phyloP scores from a whole-genome alignment of 176 grass and related monocot genomes.

The Pontederia crassipes region DNA sequence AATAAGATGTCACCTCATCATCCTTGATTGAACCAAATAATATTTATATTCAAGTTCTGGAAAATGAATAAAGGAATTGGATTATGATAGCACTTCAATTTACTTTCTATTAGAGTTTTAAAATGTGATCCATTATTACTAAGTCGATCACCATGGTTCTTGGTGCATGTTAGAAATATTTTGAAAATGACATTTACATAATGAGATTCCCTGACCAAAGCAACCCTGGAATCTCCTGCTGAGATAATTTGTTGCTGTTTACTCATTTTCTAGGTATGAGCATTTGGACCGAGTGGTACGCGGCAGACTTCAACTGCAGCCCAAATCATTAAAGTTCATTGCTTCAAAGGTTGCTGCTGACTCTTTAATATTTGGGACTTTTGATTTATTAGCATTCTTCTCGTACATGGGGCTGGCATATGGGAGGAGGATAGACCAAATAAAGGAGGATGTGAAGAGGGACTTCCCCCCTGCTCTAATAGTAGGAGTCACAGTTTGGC shows the following conservation, averaged over 20 bases:
- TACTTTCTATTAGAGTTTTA: too few species aligned
- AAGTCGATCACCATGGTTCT: too few species aligned
- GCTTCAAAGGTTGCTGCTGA: slow-evolving; percentile 70
- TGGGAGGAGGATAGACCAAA: slow-evolving; percentile 44
- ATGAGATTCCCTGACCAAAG: neutral
- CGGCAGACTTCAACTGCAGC: slow-evolving; percentile 29
- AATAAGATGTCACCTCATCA: too few species aligned
- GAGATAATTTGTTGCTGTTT: neutral
- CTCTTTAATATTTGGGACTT: slow-evolving; percentile 52
- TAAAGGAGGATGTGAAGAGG: slow-evolving; percentile 93
- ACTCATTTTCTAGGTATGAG: slow-evolving; percentile 53
- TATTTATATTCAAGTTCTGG: too few species aligned
- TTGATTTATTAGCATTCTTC: slow-evolving; percentile 76
- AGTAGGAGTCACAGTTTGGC: slow-evolving; percentile 57
- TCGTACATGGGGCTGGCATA: slow-evolving; percentile 74
- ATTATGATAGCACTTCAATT: too few species aligned
- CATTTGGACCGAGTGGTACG: slow-evolving; percentile 71
- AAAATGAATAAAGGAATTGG: too few species aligned
- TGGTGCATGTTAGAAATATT: too few species aligned
- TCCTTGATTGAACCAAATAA: too few species aligned
- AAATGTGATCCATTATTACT: too few species aligned
- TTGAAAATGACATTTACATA: too few species aligned
- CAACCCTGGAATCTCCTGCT: neutral
- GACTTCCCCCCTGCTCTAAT: slow-evolving; percentile 74
- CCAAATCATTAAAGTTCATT: slow-evolving; percentile 62